phyloP scores from a whole-genome alignment of 495 filamentous ascomycete species.

The Penicillium silybi region DNA sequence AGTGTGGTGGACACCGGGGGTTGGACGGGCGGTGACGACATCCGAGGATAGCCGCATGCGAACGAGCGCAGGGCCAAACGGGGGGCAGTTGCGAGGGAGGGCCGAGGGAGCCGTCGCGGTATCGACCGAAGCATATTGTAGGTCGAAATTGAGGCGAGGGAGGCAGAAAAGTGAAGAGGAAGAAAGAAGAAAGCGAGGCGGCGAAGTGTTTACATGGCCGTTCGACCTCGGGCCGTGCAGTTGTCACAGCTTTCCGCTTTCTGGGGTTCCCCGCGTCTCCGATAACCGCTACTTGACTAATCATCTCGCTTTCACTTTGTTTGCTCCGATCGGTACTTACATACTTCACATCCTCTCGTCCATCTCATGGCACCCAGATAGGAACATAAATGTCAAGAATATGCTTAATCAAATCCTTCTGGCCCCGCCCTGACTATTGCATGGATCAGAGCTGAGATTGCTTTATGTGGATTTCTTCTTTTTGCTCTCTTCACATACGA shows the following conservation, averaged over 20 bases:
- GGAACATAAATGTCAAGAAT: too few relatives aligned
- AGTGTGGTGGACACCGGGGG: slow-evolving; percentile 55
- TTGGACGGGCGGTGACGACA: slow-evolving; percentile 41
- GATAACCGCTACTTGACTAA: slow-evolving; percentile 11
- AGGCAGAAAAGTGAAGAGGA: not conserved
- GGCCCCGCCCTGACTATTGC: too few relatives aligned
- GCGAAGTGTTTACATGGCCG: not conserved
- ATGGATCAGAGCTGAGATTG: too few relatives aligned
- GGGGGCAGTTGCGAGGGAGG: slow-evolving; percentile 20
- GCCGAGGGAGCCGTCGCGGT: slow-evolving; percentile 35
- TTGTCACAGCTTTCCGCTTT: not conserved
- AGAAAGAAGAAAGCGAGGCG: not conserved
- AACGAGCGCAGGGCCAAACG: slow-evolving; percentile 34
- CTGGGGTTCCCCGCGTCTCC: slow-evolving; percentile 15
- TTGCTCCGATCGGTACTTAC: not conserved
- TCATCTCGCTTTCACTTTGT: not conserved
- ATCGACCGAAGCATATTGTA: slow-evolving; percentile 35
- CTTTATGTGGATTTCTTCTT: too few relatives aligned
- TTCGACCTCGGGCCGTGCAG: slow-evolving; percentile 15
- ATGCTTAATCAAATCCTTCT: too few relatives aligned
- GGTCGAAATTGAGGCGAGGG: not conserved
- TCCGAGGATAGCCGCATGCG: slow-evolving; percentile 45
- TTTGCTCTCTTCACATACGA: too few relatives aligned
- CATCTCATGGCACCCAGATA: too few relatives aligned
- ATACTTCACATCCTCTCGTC: not conserved